Percentiles rank a stretch among this genome's conserved stretches.
These are phyloP conservation scores for Saccharata proteae DNA, from an alignment of 2,329 filamentous ascomycete genomes.

Conservation along the genomic window DNA sequence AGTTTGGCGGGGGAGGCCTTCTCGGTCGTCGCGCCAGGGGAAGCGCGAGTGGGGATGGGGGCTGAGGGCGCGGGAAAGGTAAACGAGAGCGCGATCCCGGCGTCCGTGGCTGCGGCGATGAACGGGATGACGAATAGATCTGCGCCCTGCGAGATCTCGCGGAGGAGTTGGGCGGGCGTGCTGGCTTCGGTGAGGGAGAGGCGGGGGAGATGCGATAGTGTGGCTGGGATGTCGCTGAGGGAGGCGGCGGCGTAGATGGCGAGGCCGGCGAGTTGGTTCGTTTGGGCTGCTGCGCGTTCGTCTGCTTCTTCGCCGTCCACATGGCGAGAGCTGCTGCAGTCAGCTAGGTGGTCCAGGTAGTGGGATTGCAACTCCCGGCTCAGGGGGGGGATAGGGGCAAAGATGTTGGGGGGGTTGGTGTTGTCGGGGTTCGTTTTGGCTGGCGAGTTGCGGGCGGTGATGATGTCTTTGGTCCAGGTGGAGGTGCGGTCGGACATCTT, in stretches of 20 bases:
- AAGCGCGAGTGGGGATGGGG: constrained; percentile 1
- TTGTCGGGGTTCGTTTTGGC: constrained; percentile 13
- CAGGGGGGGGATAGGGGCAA: constrained; percentile 60
- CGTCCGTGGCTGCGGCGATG: constrained; percentile 61
- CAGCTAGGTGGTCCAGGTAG: constrained; percentile 64
- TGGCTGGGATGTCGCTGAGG: constrained; percentile 51
- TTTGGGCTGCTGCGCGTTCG: no score
- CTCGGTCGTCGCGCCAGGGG: neutral
- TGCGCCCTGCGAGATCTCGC: constrained; percentile 62
- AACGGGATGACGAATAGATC: constrained; percentile 74
- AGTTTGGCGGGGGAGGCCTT: constrained; percentile 6
- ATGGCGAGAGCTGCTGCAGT: constrained; percentile 45
- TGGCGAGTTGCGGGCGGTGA: constrained; percentile 27
- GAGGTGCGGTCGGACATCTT: constrained; percentile 84
- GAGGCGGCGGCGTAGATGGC: constrained; percentile 67
- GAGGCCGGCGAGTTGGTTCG: constrained; percentile 52
- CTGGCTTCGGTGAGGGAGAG: constrained; percentile 59
- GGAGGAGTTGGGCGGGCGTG: constrained; percentile 65
- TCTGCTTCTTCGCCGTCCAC: no score
- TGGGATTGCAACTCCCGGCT: constrained; percentile 63
- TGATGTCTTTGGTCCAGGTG: constrained; percentile 62
- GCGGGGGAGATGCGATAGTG: constrained; percentile 53
- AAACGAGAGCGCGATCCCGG: constrained; percentile 75
- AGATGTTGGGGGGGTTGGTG: constrained; percentile 27
- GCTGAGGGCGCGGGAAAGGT: constrained; percentile 45